A percentile compares a stretch with the other conserved stretches of the same genome.
Conservation (phyloP, 192 early-diverging fungal species). For the Dissophora globulifera region DNA sequence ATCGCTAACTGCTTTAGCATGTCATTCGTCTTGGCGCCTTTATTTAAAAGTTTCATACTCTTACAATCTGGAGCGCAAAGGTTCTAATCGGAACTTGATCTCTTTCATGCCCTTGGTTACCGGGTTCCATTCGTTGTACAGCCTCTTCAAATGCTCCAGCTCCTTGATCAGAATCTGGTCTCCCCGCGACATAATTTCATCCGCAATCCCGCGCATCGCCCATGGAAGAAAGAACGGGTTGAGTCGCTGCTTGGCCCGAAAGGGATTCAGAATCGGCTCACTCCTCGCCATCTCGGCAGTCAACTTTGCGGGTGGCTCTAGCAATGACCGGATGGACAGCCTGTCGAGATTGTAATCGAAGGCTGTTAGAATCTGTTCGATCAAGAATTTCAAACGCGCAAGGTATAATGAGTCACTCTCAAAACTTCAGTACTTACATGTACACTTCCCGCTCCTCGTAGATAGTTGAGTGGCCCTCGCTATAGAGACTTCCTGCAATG, state of each 20-base stretch:
- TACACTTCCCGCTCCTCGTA: conserved; percentile 93
- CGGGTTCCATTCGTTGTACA: conserved; percentile 88
- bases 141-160: conserved; percentile 67
- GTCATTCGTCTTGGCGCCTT: too few relatives aligned
- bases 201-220: conserved; percentile 90
- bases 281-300: conserved; percentile 16
- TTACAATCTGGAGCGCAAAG: conserved; percentile 73
- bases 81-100: conserved; percentile 91
- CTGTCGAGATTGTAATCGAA: conserved; percentile 10
- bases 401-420: too few relatives aligned
- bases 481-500: conserved; percentile 81
- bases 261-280: conserved; percentile 59
- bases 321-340: conserved; percentile 34
- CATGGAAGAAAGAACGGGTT: conserved; percentile 94
- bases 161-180: conserved; percentile 71
- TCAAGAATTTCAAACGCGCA: neutral
- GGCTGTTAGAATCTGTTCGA: neutral
- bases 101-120: conserved; percentile 76
- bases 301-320: conserved; percentile 39
- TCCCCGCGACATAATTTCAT: conserved; percentile 69
- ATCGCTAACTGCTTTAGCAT: too few relatives aligned
- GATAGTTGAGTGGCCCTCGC: conserved; percentile 91
- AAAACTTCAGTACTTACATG: conserved; percentile 60
- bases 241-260: conserved; percentile 72
- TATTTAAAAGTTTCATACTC: neutral